These are phyloP conservation scores for Mucor saturninus DNA, from an alignment of 371 early-diverging fungal genomes.

Conservation along the genomic window DNA sequence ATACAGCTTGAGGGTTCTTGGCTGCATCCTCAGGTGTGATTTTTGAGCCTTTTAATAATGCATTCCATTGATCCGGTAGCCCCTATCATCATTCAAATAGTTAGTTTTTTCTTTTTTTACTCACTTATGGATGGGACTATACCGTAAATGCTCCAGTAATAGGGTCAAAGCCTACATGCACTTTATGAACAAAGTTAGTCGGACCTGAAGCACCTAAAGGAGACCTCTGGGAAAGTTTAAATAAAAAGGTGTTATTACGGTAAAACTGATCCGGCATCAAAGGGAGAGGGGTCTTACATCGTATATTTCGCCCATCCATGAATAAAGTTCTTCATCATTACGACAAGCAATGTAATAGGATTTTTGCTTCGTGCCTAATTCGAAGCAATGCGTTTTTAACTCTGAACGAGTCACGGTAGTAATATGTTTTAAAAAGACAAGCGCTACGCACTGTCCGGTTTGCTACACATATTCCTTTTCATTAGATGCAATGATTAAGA, in stretches of 20 bases:
- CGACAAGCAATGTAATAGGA: conserved; percentile 75
- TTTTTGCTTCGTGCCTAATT: conserved; percentile 74
- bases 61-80: conserved; percentile 93
- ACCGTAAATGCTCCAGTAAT: conserved; percentile 81
- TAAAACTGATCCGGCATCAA: background rate
- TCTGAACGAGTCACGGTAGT: conserved; percentile 73
- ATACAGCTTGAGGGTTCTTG: conserved; percentile 96
- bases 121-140: background rate
- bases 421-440: conserved; percentile 79
- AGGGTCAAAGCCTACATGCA: conserved; percentile 90
- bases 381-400: conserved; percentile 77
- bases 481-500: too few relatives aligned
- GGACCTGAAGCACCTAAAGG: conserved; percentile 72
- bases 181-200: conserved; percentile 84
- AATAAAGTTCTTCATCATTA: conserved; percentile 85
- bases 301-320: conserved; percentile 88
- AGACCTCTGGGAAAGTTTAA: conserved; percentile 34
- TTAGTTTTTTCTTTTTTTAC: conserved; percentile 4
- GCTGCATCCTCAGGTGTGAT: conserved; percentile 96
- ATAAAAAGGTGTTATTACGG: background rate
- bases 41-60: conserved; percentile 86
- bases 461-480: conserved; percentile 23
- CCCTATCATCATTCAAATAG: conserved; percentile 57
- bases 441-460: conserved; percentile 52
- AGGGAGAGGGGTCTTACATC: conserved; percentile 42